These are phyloP conservation scores for Penicillium rolfsii DNA, from an alignment of 2,329 filamentous ascomycete species.

Conservation along the genomic window DNA sequence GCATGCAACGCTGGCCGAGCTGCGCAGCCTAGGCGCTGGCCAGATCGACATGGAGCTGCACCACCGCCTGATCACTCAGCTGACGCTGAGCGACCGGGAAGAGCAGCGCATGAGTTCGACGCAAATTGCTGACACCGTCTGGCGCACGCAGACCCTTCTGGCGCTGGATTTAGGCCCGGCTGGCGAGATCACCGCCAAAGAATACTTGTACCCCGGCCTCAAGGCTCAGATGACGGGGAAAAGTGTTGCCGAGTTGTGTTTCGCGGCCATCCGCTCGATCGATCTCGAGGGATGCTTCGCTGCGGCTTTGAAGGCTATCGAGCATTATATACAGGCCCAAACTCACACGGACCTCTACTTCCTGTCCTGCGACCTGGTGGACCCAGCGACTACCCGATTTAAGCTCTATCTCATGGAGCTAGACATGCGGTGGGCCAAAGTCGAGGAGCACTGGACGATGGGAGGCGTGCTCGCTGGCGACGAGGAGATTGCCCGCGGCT, in stretches of 20 bases:
- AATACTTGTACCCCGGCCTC: slow-evolving; percentile 25
- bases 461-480: slow-evolving; percentile 16
- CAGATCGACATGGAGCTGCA: slow-evolving; percentile 14
- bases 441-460: slow-evolving; percentile 26
- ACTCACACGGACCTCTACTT: slow-evolving; percentile 8
- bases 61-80: slow-evolving; percentile 10
- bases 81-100: slow-evolving; percentile 15
- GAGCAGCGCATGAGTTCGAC: slow-evolving; percentile 1
- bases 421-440: slow-evolving; percentile 18
- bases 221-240: slow-evolving; percentile 16
- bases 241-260: neutral
- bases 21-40: slow-evolving; percentile 4
- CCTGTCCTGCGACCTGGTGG: slow-evolving; percentile 24
- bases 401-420: slow-evolving; percentile 25
- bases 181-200: slow-evolving; percentile 18
- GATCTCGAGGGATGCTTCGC: slow-evolving; percentile 9
- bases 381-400: slow-evolving; percentile 20
- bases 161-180: slow-evolving; percentile 23
- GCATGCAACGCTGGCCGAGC: neutral
- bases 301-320: neutral
- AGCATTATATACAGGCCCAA: slow-evolving; percentile 12
- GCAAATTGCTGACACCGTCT: neutral
- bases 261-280: slow-evolving; percentile 8
- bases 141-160: slow-evolving; percentile 23
- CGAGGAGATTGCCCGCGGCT: slow-evolving; percentile 13